Evolutionary conservation across 768 basidiomycete genomes (phyloP).

Genomic region (Sporobolomyces phaffii): DNA sequence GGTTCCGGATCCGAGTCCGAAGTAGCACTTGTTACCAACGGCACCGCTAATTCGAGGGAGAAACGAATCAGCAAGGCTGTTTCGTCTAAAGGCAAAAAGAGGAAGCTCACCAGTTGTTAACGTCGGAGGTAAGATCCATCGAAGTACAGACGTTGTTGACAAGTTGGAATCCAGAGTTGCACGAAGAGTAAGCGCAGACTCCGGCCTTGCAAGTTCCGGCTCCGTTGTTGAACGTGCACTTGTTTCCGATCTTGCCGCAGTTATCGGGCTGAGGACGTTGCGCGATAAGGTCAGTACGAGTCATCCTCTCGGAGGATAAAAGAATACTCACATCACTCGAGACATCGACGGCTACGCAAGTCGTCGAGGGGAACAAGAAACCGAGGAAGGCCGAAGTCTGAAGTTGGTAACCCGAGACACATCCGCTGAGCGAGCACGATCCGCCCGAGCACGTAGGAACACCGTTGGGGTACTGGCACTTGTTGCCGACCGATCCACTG

Average conservation of each 20-base stretch:
- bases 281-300: neutral
- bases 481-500: slow-evolving; percentile 24
- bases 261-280: neutral
- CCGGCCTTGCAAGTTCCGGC: neutral
- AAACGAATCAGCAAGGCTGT: neutral
- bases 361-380: slow-evolving; percentile 9
- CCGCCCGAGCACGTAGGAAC: slow-evolving; percentile 11
- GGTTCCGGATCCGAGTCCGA: neutral
- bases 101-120: slow-evolving; percentile 18
- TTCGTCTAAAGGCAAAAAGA: neutral
- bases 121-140: neutral
- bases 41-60: slow-evolving; percentile 5
- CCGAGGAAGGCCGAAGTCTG: slow-evolving; percentile 6
- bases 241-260: slow-evolving; percentile 21
- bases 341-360: slow-evolving; percentile 17
- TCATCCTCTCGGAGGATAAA: neutral
- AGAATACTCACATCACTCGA: slow-evolving; percentile 9
- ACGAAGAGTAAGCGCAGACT: slow-evolving; percentile 6
- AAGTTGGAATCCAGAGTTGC: slow-evolving; percentile 19
- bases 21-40: slow-evolving; percentile 20
- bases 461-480: slow-evolving; percentile 23
- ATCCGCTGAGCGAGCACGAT: slow-evolving; percentile 6
- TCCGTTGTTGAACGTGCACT: slow-evolving; percentile 15
- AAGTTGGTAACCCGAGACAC: slow-evolving; percentile 11
- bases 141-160: slow-evolving; percentile 15